Percentiles rank a stretch among this genome's conserved stretches.
Evolutionary conservation across 257 asterid species (phyloP).

Genomic region (Leonotis leonurus): DNA sequence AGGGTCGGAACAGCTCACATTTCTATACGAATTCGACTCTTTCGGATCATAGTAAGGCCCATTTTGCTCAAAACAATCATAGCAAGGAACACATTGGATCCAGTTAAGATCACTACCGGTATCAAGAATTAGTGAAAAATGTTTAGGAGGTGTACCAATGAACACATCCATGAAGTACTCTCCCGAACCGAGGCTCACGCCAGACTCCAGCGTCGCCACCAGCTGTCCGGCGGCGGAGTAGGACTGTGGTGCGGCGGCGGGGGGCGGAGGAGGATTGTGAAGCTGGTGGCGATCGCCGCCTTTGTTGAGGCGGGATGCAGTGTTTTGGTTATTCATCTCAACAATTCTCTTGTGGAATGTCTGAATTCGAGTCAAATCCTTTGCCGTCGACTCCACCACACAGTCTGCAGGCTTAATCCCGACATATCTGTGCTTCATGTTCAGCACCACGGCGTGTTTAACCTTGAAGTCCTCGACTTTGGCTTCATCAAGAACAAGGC

Average conservation of each 20-base stretch:
- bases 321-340: slow-evolving; percentile 54
- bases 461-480: slow-evolving; percentile 7
- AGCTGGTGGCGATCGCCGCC: background rate
- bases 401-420: slow-evolving; percentile 32
- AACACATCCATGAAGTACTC: slow-evolving; percentile 90
- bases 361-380: slow-evolving; percentile 66
- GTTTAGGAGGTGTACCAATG: slow-evolving; percentile 84
- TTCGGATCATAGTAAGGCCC: slow-evolving; percentile 66
- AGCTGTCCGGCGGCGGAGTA: slow-evolving; percentile 34
- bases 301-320: slow-evolving; percentile 31
- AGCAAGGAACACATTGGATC: slow-evolving; percentile 87
- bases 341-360: slow-evolving; percentile 49
- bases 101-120: slow-evolving; percentile 95
- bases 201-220: slow-evolving; percentile 74
- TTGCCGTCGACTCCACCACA: slow-evolving; percentile 46
- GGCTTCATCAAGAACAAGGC: slow-evolving; percentile 1
- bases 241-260: slow-evolving; percentile 28
- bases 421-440: slow-evolving; percentile 47
- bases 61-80: slow-evolving; percentile 78
- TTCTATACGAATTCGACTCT: slow-evolving; percentile 41
- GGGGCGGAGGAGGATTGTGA: background rate
- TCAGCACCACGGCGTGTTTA: slow-evolving; percentile 44
- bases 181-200: slow-evolving; percentile 45
- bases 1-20: slow-evolving; percentile 63
- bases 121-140: slow-evolving; percentile 72